Evolutionary conservation across 208 protist genomes (phyloP).

Genomic region (Hexamita inflata): DNA sequence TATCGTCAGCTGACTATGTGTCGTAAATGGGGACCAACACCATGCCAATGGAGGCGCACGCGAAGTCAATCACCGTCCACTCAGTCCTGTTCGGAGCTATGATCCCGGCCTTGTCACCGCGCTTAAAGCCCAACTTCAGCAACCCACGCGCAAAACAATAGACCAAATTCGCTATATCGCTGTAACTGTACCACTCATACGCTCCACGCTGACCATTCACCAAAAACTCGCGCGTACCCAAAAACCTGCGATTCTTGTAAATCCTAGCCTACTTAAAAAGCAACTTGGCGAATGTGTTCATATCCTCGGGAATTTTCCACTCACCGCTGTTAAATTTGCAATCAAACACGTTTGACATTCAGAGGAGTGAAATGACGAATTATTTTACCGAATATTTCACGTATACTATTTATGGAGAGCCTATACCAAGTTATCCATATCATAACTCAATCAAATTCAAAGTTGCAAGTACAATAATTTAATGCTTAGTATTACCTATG

Average conservation of each 20-base stretch:
- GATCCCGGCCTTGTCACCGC: constrained; percentile 33
- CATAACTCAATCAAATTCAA: too few relatives aligned
- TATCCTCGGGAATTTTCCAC: background rate
- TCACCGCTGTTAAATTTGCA: background rate
- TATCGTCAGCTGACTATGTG: background rate
- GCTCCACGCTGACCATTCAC: background rate
- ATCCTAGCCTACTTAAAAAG: background rate
- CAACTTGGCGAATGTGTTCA: background rate
- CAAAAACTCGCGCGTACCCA: constrained; percentile 8
- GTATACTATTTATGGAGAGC: too few relatives aligned
- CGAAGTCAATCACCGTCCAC: constrained; percentile 34
- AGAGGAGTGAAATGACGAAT: too few relatives aligned
- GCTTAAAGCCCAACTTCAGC: constrained; percentile 8
- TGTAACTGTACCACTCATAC: constrained; percentile 23
- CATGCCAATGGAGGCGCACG: constrained; percentile 25
- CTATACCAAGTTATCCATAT: too few relatives aligned
- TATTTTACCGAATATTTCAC: too few relatives aligned
- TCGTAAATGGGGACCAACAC: constrained; percentile 38
- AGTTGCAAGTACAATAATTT: too few relatives aligned
- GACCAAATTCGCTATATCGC: background rate
- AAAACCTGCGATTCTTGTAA: background rate
- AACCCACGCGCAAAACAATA: background rate
- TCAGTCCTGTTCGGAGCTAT: constrained; percentile 30
- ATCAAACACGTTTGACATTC: too few relatives aligned
- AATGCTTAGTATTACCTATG: too few relatives aligned